phyloP scores from a whole-genome alignment of 2,329 filamentous ascomycete species.

The Aspergillus spinulosporus region DNA sequence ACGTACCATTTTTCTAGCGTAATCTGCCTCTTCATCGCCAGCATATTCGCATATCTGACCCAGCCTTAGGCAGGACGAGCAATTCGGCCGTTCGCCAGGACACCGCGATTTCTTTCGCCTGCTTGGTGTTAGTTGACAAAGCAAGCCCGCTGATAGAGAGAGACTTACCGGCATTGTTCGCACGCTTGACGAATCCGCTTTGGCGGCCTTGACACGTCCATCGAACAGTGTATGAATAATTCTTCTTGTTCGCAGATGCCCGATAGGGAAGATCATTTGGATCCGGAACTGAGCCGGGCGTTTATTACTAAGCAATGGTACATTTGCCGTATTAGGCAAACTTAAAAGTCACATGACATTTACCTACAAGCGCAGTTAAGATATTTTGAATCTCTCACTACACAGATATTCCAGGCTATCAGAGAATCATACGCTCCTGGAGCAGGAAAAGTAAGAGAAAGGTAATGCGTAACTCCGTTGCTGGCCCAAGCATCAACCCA shows the following conservation, averaged over 20 bases:
- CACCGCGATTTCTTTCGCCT: conserved; percentile 39
- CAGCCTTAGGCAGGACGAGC: conserved; percentile 35
- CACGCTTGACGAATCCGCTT: conserved; percentile 28
- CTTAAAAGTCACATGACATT: too few species aligned
- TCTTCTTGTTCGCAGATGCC: too few species aligned
- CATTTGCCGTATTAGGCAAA: not conserved
- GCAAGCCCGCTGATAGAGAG: not conserved
- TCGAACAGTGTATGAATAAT: not conserved
- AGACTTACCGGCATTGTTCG: conserved; percentile 32
- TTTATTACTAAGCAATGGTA: not conserved
- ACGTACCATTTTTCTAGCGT: conserved; percentile 10
- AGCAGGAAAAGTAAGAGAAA: too few species aligned
- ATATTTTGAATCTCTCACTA: too few species aligned
- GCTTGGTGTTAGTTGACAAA: not conserved
- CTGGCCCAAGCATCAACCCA: too few species aligned
- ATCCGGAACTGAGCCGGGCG: not conserved
- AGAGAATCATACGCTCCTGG: too few species aligned
- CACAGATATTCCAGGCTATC: too few species aligned
- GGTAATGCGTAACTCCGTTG: too few species aligned
- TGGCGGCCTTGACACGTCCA: conserved; percentile 1
- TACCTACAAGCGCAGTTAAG: too few species aligned
- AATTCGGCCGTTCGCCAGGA: conserved; percentile 34
- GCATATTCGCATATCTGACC: conserved; percentile 34
- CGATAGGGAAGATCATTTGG: not conserved
- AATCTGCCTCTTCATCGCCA: conserved; percentile 11